Percentiles rank a stretch among this genome's conserved stretches.
Evolutionary conservation across 2,329 filamentous ascomycete genomes (phyloP).

Genomic region (Cladophialophora chaetospira): DNA sequence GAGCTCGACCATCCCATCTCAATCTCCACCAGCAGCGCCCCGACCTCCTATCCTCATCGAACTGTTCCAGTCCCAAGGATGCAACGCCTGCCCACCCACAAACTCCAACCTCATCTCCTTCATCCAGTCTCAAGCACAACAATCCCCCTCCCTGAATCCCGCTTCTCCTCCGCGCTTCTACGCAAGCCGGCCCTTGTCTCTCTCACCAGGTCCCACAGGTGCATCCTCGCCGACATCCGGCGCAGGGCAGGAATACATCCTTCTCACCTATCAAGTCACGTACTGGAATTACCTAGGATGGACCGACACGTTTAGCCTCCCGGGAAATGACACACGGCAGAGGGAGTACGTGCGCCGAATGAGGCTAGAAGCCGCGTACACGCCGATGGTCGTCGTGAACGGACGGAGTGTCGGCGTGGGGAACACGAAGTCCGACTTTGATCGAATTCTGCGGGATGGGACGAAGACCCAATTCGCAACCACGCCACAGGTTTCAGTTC

Average conservation of each 20-base stretch:
- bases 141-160: not conserved
- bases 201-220: not conserved
- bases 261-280: constrained; percentile 24
- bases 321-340: constrained; percentile 16
- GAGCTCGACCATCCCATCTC: not conserved
- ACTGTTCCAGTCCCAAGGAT: constrained; percentile 22
- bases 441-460: not conserved
- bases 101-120: constrained; percentile 17
- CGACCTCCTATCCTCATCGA: constrained; percentile 16
- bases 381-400: constrained; percentile 23
- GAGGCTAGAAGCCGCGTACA: constrained; percentile 7
- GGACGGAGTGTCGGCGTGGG: constrained; percentile 19
- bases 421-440: constrained; percentile 8
- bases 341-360: constrained; percentile 15
- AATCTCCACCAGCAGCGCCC: not conserved
- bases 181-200: not conserved
- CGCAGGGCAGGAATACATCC: constrained; percentile 2
- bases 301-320: constrained; percentile 21
- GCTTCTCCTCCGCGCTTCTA: not conserved
- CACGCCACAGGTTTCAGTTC: not conserved
- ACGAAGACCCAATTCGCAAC: not conserved
- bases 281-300: constrained; percentile 24
- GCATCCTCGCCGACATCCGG: not conserved
- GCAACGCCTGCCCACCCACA: constrained; percentile 17
- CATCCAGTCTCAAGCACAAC: not conserved